These are phyloP conservation scores for Excoecaria cochinchinensis DNA, from an alignment of 345 rosid genomes.

Conservation along the genomic window DNA sequence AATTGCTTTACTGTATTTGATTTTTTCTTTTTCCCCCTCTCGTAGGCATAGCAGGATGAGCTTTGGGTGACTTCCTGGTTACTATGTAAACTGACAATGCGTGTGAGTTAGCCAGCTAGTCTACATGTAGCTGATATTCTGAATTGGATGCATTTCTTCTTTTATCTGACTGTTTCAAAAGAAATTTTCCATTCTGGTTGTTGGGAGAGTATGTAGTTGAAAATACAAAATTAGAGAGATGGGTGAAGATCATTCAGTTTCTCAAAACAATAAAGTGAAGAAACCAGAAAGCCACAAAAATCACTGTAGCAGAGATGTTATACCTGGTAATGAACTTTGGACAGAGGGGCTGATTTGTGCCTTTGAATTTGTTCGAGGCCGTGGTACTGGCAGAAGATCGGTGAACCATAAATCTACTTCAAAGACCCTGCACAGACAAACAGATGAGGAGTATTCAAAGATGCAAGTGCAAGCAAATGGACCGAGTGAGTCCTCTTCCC, in stretches of 20 bases:
- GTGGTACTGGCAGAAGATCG: constrained; percentile 22
- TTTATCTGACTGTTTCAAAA: background rate
- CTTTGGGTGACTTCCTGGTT: background rate
- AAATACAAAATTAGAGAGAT: constrained; percentile 15
- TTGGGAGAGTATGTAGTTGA: background rate
- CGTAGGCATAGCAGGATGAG: background rate
- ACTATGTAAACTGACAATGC: background rate
- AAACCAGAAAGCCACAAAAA: constrained; percentile 31
- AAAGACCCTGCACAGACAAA: constrained; percentile 20
- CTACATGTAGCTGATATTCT: background rate
- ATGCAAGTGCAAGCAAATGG: constrained; percentile 23
- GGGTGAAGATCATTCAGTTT: constrained; percentile 24
- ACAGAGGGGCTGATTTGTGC: constrained; percentile 87
- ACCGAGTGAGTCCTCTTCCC: constrained; percentile 29
- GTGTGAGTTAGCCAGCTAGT: background rate
- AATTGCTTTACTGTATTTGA: background rate
- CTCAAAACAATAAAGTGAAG: constrained; percentile 26
- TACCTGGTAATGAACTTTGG: constrained; percentile 67
- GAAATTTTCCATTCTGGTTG: background rate
- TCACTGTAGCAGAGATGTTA: constrained; percentile 33
- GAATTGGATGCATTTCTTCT: background rate
- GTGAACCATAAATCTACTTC: constrained; percentile 25
- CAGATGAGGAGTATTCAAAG: constrained; percentile 25
- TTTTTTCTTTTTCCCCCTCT: background rate
- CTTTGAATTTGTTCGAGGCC: constrained; percentile 65